These are phyloP conservation scores for Limnanthes douglasii DNA, from an alignment of 345 rosid genomes.

Conservation along the genomic window DNA sequence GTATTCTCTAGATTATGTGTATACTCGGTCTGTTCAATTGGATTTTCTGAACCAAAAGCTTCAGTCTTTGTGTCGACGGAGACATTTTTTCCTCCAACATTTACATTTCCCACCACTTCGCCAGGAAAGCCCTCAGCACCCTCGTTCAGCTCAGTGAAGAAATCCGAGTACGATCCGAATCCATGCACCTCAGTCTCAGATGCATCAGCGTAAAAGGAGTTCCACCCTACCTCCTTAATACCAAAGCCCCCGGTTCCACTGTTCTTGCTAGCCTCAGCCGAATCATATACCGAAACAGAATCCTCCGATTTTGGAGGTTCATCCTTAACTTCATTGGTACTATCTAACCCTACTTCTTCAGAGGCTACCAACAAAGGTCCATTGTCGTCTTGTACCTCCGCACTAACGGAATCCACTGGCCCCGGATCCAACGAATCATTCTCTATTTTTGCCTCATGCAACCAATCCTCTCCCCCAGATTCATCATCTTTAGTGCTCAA, in stretches of 20 bases:
- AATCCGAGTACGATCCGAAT: constrained; percentile 63
- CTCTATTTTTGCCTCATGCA: constrained; percentile 9
- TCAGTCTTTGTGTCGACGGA: constrained; percentile 13
- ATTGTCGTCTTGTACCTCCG: constrained; percentile 5
- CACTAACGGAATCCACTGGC: constrained; percentile 6
- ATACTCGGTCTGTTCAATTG: constrained; percentile 17
- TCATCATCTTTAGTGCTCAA: constrained; percentile 27
- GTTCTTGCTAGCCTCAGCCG: constrained; percentile 8
- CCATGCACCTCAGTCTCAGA: constrained; percentile 28
- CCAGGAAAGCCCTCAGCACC: constrained; percentile 22
- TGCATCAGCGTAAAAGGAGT: constrained; percentile 55
- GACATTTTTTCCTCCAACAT: constrained; percentile 5
- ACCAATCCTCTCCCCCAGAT: constrained; percentile 13
- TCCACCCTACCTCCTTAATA: constrained; percentile 85
- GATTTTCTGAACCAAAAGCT: constrained; percentile 16
- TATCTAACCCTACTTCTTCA: constrained; percentile 11
- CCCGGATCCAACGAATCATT: constrained; percentile 11
- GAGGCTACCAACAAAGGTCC: constrained; percentile 6
- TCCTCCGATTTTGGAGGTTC: constrained; percentile 17
- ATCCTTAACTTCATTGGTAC: constrained; percentile 8
- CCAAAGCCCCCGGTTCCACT: constrained; percentile 27
- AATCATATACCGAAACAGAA: constrained; percentile 6
- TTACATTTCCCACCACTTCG: constrained; percentile 16
- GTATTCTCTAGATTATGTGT: constrained; percentile 21
- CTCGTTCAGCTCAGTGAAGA: constrained; percentile 43